Conservation (phyloP, 305 asterid genomes). For the Caryopteris hybrid region DNA sequence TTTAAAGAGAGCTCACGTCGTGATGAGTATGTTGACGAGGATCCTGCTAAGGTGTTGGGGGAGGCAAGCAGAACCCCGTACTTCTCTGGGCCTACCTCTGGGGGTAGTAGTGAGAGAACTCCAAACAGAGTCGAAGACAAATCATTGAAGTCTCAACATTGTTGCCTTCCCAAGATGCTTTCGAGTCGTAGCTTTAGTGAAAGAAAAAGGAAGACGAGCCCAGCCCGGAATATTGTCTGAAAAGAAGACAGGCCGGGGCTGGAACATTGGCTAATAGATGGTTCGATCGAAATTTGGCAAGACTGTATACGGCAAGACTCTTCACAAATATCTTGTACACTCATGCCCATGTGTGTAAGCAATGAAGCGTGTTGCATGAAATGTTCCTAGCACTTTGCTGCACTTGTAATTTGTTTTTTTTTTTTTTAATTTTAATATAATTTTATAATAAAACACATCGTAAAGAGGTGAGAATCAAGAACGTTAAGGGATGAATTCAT, state of each 20-base stretch:
- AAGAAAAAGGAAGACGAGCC: slow-evolving; percentile 30
- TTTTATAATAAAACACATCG: too few species aligned
- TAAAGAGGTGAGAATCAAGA: too few species aligned
- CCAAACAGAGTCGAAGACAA: slow-evolving; percentile 25
- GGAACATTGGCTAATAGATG: not conserved
- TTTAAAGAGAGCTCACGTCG: slow-evolving; percentile 41
- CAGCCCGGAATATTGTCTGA: slow-evolving; percentile 17
- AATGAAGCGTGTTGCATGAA: not conserved
- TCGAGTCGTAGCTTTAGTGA: slow-evolving; percentile 37
- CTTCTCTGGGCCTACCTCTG: slow-evolving; percentile 20
- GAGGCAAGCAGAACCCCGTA: slow-evolving; percentile 13
- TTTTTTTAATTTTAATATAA: too few species aligned
- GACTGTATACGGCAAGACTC: slow-evolving; percentile 13
- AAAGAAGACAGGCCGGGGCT: slow-evolving; percentile 22
- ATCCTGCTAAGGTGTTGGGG: slow-evolving; percentile 1
- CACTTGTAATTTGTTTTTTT: too few species aligned
- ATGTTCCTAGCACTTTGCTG: not conserved
- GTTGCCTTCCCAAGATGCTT: slow-evolving; percentile 42
- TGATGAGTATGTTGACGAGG: slow-evolving; percentile 4
- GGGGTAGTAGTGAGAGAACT: slow-evolving; percentile 27
- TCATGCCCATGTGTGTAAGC: not conserved
- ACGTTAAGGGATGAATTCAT: too few species aligned
- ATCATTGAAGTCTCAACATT: slow-evolving; percentile 27
- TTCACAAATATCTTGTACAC: not conserved
- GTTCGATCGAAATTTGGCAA: not conserved